Evolutionary conservation across 148 eudicot species (phyloP).

Genomic region (Camellia lanceoleosa): DNA sequence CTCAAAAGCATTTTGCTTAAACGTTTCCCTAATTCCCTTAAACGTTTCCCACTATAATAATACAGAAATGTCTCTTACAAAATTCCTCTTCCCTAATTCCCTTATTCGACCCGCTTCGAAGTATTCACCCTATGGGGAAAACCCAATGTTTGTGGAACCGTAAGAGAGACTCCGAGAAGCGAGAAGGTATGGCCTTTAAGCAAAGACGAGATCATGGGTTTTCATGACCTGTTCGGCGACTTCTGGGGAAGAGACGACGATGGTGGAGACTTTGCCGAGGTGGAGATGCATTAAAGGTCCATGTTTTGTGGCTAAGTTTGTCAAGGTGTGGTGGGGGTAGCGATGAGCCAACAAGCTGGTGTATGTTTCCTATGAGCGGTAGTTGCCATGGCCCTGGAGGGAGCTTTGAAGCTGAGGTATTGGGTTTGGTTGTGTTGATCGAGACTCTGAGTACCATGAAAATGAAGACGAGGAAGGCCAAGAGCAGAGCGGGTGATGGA

Average conservation of each 20-base stretch:
- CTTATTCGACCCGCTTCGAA: slow-evolving; percentile 10
- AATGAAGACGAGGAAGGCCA: neutral
- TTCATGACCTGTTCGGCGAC: slow-evolving; percentile 28
- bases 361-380: slow-evolving; percentile 15
- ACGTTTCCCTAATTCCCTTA: too few relatives aligned
- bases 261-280: slow-evolving; percentile 22
- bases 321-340: slow-evolving; percentile 24
- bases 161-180: neutral
- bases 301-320: slow-evolving; percentile 20
- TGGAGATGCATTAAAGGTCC: slow-evolving; percentile 28
- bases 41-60: too few relatives aligned
- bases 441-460: neutral
- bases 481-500: neutral
- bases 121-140: neutral
- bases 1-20: neutral
- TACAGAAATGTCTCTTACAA: neutral
- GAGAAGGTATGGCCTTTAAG: neutral
- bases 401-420: neutral
- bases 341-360: slow-evolving; percentile 24
- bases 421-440: neutral
- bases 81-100: slow-evolving; percentile 17
- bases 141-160: neutral
- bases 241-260: slow-evolving; percentile 21
- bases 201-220: slow-evolving; percentile 26
- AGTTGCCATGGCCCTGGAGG: slow-evolving; percentile 13